Percentiles rank a stretch among this genome's conserved stretches.
Conservation (phyloP, 345 rosid genomes). For the Ricinus communis region DNA sequence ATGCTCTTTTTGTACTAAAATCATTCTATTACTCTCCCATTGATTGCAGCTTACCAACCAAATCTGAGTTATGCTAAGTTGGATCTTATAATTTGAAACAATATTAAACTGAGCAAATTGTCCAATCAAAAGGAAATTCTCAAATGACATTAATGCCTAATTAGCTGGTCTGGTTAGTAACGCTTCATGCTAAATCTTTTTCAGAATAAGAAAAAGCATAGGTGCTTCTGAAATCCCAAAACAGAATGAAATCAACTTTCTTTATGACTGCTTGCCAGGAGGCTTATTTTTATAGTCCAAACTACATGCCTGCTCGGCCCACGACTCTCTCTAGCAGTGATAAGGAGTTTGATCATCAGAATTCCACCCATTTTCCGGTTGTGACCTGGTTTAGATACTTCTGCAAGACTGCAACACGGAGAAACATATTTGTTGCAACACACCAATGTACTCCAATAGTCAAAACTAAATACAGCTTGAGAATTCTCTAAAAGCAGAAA, state of each 20-base stretch:
- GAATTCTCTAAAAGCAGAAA: neutral
- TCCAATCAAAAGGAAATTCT: neutral
- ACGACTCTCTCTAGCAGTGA: neutral
- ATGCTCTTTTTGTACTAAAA: neutral
- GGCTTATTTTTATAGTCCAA: slow-evolving; percentile 1
- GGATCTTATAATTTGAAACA: neutral
- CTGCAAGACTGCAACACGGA: neutral
- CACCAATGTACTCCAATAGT: neutral
- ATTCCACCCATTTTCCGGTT: slow-evolving; percentile 7
- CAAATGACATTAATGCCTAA: neutral
- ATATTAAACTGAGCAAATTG: neutral
- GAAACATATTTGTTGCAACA: slow-evolving; percentile 1
- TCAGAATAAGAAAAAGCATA: neutral
- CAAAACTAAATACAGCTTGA: slow-evolving; percentile 10
- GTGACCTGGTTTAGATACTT: slow-evolving; percentile 4
- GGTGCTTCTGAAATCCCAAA: neutral
- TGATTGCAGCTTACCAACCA: neutral
- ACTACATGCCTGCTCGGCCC: neutral
- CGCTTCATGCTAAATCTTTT: neutral
- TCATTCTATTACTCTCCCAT: neutral
- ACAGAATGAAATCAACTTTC: slow-evolving; percentile 6
- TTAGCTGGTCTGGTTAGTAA: neutral
- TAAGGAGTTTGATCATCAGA: slow-evolving; percentile 8
- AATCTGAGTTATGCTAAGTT: neutral
- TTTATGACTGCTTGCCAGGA: neutral